Evolutionary conservation across 164 flowering plant genomes (phyloP).

Genomic region (Annona squamosa): DNA sequence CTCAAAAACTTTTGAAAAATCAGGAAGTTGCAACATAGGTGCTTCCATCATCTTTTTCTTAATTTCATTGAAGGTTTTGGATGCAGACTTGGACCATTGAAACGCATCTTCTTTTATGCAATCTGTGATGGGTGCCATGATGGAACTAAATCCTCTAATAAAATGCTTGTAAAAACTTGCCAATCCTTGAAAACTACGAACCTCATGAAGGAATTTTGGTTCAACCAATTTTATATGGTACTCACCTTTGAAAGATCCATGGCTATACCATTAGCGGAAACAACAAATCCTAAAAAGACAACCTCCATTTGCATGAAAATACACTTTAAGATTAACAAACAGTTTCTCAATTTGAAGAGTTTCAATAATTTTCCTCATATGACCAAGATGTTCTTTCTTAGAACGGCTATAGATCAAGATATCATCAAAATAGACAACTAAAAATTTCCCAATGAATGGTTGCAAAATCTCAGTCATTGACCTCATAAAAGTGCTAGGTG

Average conservation of each 20-base stretch:
- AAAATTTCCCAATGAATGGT: conserved; percentile 2
- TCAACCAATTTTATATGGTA: not conserved
- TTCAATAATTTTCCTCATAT: not conserved
- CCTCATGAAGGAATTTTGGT: not conserved
- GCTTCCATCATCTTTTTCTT: not conserved
- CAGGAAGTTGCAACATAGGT: not conserved
- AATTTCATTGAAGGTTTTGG: not conserved
- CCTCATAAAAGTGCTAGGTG: conserved; percentile 1
- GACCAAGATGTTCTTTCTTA: not conserved
- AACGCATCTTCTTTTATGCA: not conserved
- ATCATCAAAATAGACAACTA: not conserved
- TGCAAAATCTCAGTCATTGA: not conserved
- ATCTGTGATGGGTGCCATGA: not conserved
- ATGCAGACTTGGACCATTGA: not conserved
- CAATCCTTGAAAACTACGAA: not conserved
- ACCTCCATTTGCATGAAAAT: not conserved
- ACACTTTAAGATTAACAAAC: not conserved
- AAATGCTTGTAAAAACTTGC: not conserved
- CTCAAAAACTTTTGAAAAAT: not conserved
- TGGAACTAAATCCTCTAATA: not conserved
- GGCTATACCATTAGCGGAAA: not conserved
- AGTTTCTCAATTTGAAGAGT: not conserved
- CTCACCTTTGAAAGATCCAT: not conserved
- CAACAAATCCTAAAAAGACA: not conserved
- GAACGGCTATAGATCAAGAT: not conserved